Base-by-base conservation (phyloP, 306 rosid genomes). In the Trifolium repens region DNA sequence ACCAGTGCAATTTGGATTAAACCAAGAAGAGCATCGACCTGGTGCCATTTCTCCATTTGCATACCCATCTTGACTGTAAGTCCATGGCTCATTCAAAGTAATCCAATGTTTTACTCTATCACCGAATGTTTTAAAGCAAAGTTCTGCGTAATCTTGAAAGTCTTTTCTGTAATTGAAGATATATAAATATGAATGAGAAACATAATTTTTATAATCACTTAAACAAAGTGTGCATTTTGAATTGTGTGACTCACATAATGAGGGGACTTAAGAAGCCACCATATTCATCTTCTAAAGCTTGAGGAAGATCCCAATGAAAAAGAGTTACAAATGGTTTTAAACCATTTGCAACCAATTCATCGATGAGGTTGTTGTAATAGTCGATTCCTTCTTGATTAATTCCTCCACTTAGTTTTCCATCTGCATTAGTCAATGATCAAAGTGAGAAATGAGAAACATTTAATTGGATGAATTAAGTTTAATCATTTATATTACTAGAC, bases 241-340 rank as follows among this genome's bases (percentile, higher is more conserved):
- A 52, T 52, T 52, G 24, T 16, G 3, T 52, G 4, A 2, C 83
- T 79, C 34, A 79, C 83, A 65, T 15, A 10, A 79, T 79, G 54
- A 7, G 78, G 42, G 78, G 82, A 34, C 87, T 84, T 12, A 84
- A n/a, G 68, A 89, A 89, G 14, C 94, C 90, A 9, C 82, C 85
- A 15, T 80, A 87, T 14, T 84, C 89, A 13, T 89, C 89, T 84
- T 87, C 86, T 67, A 89, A 50, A 11, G 80, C 2, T 47, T 89
- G 89, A 0, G 94, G 91, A 68, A 84, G 80, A 65, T 89, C 94
- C 94, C 94, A 85, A 27, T 89, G 91, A 9, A 85, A 87, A 27
- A 89, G 67, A 2, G 93, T 89, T 24, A 85, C 80, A 47, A 81
- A 75, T 30, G 89, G 89, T 71, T 81, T 22, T 3, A 89, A 34